phyloP scores from a whole-genome alignment of 208 protist species.

The Wallacemonas sp. region DNA sequence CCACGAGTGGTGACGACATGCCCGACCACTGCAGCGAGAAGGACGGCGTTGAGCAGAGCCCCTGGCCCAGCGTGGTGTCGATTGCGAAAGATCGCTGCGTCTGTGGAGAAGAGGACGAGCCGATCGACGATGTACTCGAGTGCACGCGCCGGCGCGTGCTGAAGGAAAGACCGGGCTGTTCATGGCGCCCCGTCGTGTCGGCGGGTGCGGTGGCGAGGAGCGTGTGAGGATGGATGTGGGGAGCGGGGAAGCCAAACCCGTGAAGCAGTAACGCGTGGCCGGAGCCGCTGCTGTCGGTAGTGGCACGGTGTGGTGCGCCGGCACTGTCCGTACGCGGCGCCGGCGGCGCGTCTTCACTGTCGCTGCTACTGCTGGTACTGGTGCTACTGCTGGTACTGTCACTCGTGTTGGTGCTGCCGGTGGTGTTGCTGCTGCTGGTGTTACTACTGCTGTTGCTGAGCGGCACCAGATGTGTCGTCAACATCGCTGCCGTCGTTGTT shows the following conservation, averaged over 20 bases:
- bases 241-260: not conserved
- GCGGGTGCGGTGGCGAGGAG: not conserved
- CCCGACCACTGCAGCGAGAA: constrained; percentile 11
- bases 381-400: not conserved
- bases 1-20: not conserved
- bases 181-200: not conserved
- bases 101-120: not conserved
- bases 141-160: not conserved
- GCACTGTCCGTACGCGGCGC: no score
- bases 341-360: not conserved
- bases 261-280: no score
- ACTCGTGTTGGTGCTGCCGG: not conserved
- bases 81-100: not conserved
- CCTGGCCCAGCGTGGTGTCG: not conserved
- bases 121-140: not conserved
- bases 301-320: no score
- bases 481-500: no score
- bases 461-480: no score
- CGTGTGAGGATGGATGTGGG: not conserved
- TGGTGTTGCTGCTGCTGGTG: not conserved
- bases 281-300: no score
- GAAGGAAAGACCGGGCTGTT: not conserved
- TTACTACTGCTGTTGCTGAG: not conserved
- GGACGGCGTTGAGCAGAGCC: not conserved
- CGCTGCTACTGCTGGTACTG: not conserved